These are phyloP conservation scores for Anastatica hierochuntica DNA, from an alignment of 345 rosid species.

Conservation along the genomic window DNA sequence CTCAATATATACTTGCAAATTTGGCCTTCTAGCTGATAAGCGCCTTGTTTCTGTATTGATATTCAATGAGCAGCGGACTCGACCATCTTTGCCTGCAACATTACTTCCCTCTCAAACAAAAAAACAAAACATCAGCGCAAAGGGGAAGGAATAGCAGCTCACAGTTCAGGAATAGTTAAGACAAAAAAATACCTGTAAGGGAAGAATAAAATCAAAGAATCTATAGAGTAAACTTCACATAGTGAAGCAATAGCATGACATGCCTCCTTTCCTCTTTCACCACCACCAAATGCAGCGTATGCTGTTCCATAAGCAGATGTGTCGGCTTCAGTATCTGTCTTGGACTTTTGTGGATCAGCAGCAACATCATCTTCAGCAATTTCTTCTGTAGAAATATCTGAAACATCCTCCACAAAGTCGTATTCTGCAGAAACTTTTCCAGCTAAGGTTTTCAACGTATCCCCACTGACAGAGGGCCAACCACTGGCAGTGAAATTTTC, in stretches of 20 bases:
- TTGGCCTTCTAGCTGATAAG: constrained; percentile 95
- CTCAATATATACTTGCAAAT: constrained; percentile 60
- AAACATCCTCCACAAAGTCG: constrained; percentile 33
- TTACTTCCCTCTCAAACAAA: constrained; percentile 52
- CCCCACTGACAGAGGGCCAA: constrained; percentile 88
- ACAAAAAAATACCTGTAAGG: constrained; percentile 96
- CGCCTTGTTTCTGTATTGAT: constrained; percentile 98
- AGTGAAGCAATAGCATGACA: constrained; percentile 88
- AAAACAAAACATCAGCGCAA: not conserved
- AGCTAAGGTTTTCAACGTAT: constrained; percentile 61
- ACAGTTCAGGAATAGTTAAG: not conserved
- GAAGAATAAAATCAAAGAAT: constrained; percentile 86
- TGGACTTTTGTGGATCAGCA: constrained; percentile 12
- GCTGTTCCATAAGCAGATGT: constrained; percentile 50
- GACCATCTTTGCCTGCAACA: constrained; percentile 71
- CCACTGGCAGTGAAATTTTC: constrained; percentile 68
- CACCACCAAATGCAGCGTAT: constrained; percentile 38
- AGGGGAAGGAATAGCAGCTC: not conserved
- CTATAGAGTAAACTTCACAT: constrained; percentile 88
- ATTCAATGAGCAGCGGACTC: constrained; percentile 90
- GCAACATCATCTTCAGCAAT: constrained; percentile 12
- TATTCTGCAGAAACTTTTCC: constrained; percentile 74
- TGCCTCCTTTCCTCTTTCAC: constrained; percentile 66
- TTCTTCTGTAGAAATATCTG: constrained; percentile 29
- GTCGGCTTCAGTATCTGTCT: constrained; percentile 25